Evolutionary conservation across 148 eudicot species (phyloP), one percentile per base, ranked within the genome.

Genomic region (Spergularia marina): DNA sequence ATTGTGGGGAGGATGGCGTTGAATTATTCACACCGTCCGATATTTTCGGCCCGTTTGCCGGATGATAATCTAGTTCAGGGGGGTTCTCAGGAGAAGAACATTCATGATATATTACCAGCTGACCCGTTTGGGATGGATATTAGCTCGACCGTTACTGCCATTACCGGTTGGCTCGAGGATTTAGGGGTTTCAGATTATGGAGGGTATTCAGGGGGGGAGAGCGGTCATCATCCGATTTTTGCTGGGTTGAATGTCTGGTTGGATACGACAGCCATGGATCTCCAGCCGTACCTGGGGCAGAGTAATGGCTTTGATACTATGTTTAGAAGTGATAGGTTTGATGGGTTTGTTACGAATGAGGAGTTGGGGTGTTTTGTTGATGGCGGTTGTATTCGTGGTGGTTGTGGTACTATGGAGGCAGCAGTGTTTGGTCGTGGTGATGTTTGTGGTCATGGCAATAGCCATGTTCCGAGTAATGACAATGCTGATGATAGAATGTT

Each of bases 101-200:
- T 93, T 76, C 71, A 85, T 68, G 92, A 91, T 65, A 86, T 88
- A 62, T 86, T 96, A 83, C 99, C 99, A 23, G 86, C 90, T 5
- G 99, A 92, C 82, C 99, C 98, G 23, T 96, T 92, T 82, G 96
- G 85, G 49, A 96, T 96, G 99, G 88, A 89, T 82, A 90, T 91
- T 63, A 84, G 86, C 68, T 85, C 90, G 7, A 91, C 97, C 13
- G 55, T 91, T 21, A 87, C 96, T 0, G 97, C 96, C n/a, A 81
- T 95, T 71, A 91, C 87, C 4, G 96, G 91, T 21, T 87, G 87
- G 87, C 84, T 95, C 8, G 96, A 88, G 82, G 86, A 87, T 78
- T 68, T 91, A 34, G 84, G 83, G 18, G 82, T 73, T 59, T 69
- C 72, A 0, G 89, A 90, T 73, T 89, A 82, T 72, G 89, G 87